Conservation (phyloP, 108 stramenopile species). For the Nannochloropsis salina region DNA sequence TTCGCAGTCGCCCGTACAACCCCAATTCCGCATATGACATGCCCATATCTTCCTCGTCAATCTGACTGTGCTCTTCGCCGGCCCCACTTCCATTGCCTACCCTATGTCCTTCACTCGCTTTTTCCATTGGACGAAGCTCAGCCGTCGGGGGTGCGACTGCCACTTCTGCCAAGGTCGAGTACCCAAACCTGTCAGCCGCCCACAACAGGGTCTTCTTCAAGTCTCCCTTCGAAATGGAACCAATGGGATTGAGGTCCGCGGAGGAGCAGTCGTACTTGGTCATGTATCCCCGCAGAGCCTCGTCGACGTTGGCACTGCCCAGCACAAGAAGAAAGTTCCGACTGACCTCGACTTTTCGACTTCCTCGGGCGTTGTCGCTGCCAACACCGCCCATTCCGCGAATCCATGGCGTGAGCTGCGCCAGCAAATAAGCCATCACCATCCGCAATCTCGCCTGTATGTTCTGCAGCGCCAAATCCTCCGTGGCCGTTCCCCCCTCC, state of each 20-base stretch:
- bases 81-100: neutral
- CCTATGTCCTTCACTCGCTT: conserved; percentile 19
- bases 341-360: neutral
- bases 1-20: conserved; percentile 82
- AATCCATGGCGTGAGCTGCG: conserved; percentile 93
- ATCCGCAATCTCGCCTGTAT: conserved; percentile 95
- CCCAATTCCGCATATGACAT: conserved; percentile 96
- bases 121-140: conserved; percentile 82
- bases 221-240: conserved; percentile 78
- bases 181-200: conserved; percentile 61
- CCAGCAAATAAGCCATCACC: conserved; percentile 92
- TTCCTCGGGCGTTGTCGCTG: neutral
- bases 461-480: conserved; percentile 97
- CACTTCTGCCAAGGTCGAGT: conserved; percentile 66
- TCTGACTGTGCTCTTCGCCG: conserved; percentile 70
- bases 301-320: conserved; percentile 96
- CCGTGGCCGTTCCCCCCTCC: conserved; percentile 71
- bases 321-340: conserved; percentile 86
- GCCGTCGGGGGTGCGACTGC: conserved; percentile 91
- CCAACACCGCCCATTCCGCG: conserved; percentile 60
- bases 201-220: conserved; percentile 63
- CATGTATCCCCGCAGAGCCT: conserved; percentile 96
- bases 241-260: conserved; percentile 97
- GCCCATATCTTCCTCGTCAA: conserved; percentile 98
- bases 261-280: conserved; percentile 98